Evolutionary conservation across 116 monocot genomes (phyloP).

Genomic region (Posidonia oceanica): DNA sequence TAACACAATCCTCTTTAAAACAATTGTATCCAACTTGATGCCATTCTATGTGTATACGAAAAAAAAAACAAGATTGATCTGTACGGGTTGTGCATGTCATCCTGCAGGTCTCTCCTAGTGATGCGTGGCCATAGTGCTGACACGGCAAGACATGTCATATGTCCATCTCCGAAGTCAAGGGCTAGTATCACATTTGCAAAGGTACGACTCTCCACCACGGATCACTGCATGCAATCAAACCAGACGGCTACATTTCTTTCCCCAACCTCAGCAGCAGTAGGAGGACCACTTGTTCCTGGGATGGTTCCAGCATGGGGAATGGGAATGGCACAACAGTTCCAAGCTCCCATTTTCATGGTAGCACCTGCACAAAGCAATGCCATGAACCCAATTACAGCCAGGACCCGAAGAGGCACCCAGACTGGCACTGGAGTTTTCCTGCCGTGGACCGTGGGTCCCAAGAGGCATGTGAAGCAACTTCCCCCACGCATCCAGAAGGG

Average conservation of each 20-base stretch:
- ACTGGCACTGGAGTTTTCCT: slow-evolving; percentile 91
- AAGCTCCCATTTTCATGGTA: slow-evolving; percentile 27
- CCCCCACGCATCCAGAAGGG: slow-evolving; percentile 90
- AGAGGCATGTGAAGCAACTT: slow-evolving; percentile 81
- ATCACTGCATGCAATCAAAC: background rate
- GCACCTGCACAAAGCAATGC: slow-evolving; percentile 21
- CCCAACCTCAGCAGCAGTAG: too few relatives aligned
- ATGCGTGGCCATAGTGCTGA: slow-evolving; percentile 98
- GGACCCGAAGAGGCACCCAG: background rate
- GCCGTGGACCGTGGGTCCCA: slow-evolving; percentile 75
- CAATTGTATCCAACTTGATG: background rate
- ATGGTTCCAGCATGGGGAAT: too few relatives aligned
- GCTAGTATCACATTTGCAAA: slow-evolving; percentile 68
- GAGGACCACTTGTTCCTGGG: too few relatives aligned
- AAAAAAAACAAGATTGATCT: background rate
- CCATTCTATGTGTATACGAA: background rate
- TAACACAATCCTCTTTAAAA: background rate
- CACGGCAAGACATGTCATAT: slow-evolving; percentile 77
- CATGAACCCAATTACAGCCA: background rate
- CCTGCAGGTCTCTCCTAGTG: slow-evolving; percentile 67
- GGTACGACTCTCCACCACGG: slow-evolving; percentile 37
- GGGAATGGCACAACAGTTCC: slow-evolving; percentile 26
- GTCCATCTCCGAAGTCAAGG: slow-evolving; percentile 60
- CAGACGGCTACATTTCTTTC: background rate
- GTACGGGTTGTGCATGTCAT: background rate